Conservation (phyloP, 192 early-diverging fungal genomes). For the Gamsiella multidivaricata region DNA sequence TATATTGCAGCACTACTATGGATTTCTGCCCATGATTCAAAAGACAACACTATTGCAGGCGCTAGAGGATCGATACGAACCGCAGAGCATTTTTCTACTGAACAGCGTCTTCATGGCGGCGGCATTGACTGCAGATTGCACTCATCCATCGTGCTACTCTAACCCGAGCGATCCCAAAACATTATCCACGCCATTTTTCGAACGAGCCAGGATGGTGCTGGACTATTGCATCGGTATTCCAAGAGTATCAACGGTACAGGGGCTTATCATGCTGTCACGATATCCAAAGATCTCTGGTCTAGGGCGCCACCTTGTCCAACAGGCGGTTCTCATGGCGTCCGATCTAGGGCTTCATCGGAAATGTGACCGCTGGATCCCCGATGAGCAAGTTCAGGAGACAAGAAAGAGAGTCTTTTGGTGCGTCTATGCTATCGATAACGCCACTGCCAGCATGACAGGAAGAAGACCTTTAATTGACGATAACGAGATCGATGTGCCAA, state of each 20-base stretch:
- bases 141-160: constrained; percentile 19
- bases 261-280: constrained; percentile 27
- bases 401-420: constrained; percentile 51
- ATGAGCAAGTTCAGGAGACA: constrained; percentile 39
- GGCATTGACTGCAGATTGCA: constrained; percentile 33
- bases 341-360: constrained; percentile 48
- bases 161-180: constrained; percentile 47
- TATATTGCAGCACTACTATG: constrained; percentile 25
- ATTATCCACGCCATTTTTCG: constrained; percentile 59
- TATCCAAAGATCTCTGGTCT: constrained; percentile 32
- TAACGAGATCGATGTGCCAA: constrained; percentile 35
- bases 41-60: constrained; percentile 36
- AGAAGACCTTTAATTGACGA: constrained; percentile 39
- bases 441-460: constrained; percentile 31
- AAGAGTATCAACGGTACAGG: constrained; percentile 45
- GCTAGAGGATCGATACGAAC: constrained; percentile 46
- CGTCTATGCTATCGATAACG: constrained; percentile 31
- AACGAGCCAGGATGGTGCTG: constrained; percentile 54
- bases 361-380: constrained; percentile 50
- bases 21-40: constrained; percentile 48
- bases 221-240: constrained; percentile 48
- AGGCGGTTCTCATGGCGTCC: constrained; percentile 34
- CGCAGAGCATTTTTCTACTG: constrained; percentile 41
- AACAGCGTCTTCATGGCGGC: constrained; percentile 46
- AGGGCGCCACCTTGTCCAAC: constrained; percentile 32